Evolutionary conservation across 2,329 filamentous ascomycete genomes (phyloP).

Genomic region (Whalleya microplaca): DNA sequence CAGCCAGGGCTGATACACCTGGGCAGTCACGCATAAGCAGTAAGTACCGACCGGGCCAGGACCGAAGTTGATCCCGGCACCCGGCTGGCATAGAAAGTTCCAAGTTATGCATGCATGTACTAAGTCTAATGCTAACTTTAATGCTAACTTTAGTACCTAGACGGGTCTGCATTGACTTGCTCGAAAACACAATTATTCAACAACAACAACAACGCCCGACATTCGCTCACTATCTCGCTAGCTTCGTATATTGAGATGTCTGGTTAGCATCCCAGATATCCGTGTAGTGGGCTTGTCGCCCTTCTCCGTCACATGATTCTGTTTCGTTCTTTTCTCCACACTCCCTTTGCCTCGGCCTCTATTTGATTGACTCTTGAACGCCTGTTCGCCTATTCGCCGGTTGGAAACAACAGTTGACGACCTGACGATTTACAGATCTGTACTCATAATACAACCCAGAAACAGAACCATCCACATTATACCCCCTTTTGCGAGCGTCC

Average conservation of each 20-base stretch:
- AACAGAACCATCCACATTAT: slow-evolving; percentile 10
- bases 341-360: background rate
- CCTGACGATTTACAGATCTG: no score
- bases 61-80: background rate
- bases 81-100: background rate
- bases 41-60: background rate
- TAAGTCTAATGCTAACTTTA: no score
- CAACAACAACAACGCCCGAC: background rate
- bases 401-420: background rate
- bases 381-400: background rate
- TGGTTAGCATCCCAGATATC: background rate
- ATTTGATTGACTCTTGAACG: background rate
- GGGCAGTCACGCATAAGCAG: no score
- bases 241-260: background rate
- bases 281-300: background rate
- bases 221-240: background rate
- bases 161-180: background rate
- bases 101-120: background rate
- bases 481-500: slow-evolving; percentile 5
- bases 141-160: no score
- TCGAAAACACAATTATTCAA: background rate
- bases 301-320: background rate
- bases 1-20: background rate
- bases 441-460: slow-evolving; percentile 11
- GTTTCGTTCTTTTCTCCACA: background rate